Evolutionary conservation across 1,284 basidiomycete species (phyloP), one percentile per base, ranked within the genome.

Genomic region (Ustilago sp.): DNA sequence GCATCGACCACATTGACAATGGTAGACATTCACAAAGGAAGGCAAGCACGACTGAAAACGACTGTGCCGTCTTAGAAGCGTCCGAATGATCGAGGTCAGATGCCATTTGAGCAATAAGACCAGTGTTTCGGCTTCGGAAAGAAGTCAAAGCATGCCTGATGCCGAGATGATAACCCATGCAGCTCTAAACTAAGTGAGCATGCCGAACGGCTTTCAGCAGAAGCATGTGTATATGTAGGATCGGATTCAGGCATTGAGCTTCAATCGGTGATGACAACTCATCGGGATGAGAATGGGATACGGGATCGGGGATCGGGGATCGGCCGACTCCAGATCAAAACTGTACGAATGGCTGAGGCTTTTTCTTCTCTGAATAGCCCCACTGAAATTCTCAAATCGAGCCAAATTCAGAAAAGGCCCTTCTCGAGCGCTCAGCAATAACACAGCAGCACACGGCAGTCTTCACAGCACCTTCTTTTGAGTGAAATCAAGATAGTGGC

Each of bases 381-480:
- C 43, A 19, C 43, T 17, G 7, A 53, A 53, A 4, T 53, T 53
- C 34, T 31, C 12, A 15, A 34, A 35, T 52, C 13, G 8, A 56
- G 17, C 15, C 23, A 17, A 41, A 41, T 15, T 17, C 39, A 41
- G 43, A 45, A 6, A 19, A 15, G 19, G n/a, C 11, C 43, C 11
- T 45, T 45, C n/a, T n/a, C 17, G 23, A 28, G 23, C 12, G 12
- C 39, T 6, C 39, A 41, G 11, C 39, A 41, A 6, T 38, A 13
- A 38, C 36, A 12, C n/a, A 57, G 57, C 61, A 63, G 67, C 67
- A 63, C 8, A 50, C 57, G 43, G 60, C 50, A 32, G 7, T 23
- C 5, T 19, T 32, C 6, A 11, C 9, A 55, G 13, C 15, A 28
- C 23, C 23, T 28, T 28, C 23, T 28, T 28, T 28, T 28, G 36